A percentile compares a stretch with the other conserved stretches of the same genome.
Conservation (phyloP, 352 stramenopile genomes). For the Globisporangium yorkense region DNA sequence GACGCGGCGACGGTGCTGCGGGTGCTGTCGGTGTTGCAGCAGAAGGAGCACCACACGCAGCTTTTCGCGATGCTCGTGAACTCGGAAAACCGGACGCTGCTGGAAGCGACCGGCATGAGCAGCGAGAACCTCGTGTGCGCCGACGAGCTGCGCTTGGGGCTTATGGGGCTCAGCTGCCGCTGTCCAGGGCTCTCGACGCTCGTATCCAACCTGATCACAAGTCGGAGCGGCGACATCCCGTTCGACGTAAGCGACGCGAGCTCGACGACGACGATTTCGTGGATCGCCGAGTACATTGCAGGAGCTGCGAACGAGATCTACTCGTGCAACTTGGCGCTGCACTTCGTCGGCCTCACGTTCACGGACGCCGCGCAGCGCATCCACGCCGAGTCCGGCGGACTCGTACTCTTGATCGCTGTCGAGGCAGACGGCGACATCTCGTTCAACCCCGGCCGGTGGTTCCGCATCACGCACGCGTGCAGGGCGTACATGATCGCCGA, state of each 20-base stretch:
- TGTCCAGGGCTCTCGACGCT: constrained; percentile 79
- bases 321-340: constrained; percentile 41
- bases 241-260: constrained; percentile 2
- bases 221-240: constrained; percentile 44
- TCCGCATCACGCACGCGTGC: constrained; percentile 41
- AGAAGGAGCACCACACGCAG: constrained; percentile 55
- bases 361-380: constrained; percentile 63
- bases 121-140: constrained; percentile 75
- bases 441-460: constrained; percentile 70
- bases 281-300: constrained; percentile 72
- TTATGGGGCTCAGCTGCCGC: constrained; percentile 83
- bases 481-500: constrained; percentile 78
- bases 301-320: constrained; percentile 83
- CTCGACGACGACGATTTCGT: constrained; percentile 14
- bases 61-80: constrained; percentile 83
- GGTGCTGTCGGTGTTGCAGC: constrained; percentile 69
- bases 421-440: constrained; percentile 57
- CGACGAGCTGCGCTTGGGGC: constrained; percentile 69
- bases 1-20: constrained; percentile 77
- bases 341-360: constrained; percentile 73
- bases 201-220: constrained; percentile 81
- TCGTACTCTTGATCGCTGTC: constrained; percentile 72
- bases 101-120: constrained; percentile 68
- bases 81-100: constrained; percentile 69
- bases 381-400: constrained; percentile 60